Percentiles rank a stretch among this genome's conserved stretches.
Conservation (phyloP, 208 protist genomes). For the Acanthamoeba triangularis region DNA sequence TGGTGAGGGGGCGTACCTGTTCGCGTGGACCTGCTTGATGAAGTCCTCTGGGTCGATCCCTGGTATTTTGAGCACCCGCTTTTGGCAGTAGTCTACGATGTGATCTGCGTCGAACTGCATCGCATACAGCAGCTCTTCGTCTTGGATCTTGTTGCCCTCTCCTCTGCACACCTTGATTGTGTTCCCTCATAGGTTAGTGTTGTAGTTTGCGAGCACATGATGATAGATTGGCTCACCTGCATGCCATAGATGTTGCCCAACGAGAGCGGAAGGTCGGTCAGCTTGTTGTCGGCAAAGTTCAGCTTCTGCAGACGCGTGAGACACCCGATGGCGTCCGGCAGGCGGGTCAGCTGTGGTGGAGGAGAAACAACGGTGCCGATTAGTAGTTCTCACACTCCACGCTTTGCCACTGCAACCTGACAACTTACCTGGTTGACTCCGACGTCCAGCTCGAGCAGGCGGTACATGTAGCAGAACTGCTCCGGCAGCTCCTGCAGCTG, state of each 20-base stretch:
- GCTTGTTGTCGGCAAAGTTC: conserved; percentile 71
- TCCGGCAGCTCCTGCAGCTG: conserved; percentile 69
- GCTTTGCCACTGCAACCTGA: neutral
- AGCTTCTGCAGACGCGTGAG: conserved; percentile 67
- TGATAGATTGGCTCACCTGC: neutral
- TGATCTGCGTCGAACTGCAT: conserved; percentile 31
- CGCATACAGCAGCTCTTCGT: neutral
- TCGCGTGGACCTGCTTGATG: neutral
- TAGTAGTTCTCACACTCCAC: neutral
- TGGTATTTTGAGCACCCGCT: neutral
- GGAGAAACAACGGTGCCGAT: neutral
- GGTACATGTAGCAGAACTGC: conserved; percentile 53
- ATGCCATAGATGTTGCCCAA: conserved; percentile 26
- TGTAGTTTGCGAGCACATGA: too few species aligned
- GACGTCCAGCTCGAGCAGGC: conserved; percentile 56
- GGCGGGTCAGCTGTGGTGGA: neutral
- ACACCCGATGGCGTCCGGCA: conserved; percentile 72
- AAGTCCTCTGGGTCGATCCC: neutral
- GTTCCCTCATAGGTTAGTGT: too few species aligned
- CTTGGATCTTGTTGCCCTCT: neutral
- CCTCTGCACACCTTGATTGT: neutral
- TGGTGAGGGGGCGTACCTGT: neutral
- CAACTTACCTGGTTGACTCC: conserved; percentile 31
- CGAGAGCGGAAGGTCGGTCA: conserved; percentile 53
- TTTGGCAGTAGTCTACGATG: neutral